Evolutionary conservation across 106 monocot genomes (phyloP).

Genomic region (Dactylorhiza incarnata): DNA sequence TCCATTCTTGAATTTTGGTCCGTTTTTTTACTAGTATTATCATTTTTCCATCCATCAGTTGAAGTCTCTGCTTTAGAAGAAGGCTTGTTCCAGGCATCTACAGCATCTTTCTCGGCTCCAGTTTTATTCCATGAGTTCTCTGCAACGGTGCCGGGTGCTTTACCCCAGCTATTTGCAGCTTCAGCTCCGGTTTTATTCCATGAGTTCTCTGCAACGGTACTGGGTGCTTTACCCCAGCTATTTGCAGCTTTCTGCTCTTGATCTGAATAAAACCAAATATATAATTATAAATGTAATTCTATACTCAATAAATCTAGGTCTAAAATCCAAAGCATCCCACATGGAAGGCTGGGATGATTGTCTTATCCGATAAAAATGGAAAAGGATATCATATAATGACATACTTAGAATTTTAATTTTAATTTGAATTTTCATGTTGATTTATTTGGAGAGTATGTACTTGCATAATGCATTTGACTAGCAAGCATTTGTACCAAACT

Average conservation of each 20-base stretch:
- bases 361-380: no score
- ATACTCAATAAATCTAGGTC: no score
- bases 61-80: neutral
- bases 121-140: slow-evolving; percentile 6
- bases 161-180: neutral
- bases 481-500: neutral
- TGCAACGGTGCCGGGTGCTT: neutral
- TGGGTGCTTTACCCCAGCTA: neutral
- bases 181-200: neutral
- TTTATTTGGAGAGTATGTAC: no score
- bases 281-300: neutral
- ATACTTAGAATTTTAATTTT: no score
- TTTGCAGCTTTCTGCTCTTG: neutral
- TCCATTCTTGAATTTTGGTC: neutral
- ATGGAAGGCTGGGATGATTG: no score
- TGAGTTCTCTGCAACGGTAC: neutral
- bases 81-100: slow-evolving; percentile 2
- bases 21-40: neutral
- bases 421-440: no score
- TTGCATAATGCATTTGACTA: neutral
- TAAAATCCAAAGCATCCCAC: no score
- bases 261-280: slow-evolving; percentile 9
- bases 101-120: neutral
- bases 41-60: neutral
- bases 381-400: no score